phyloP scores from a whole-genome alignment of 2,329 filamentous ascomycete genomes.

The Aaosphaeria pasadenensis region DNA sequence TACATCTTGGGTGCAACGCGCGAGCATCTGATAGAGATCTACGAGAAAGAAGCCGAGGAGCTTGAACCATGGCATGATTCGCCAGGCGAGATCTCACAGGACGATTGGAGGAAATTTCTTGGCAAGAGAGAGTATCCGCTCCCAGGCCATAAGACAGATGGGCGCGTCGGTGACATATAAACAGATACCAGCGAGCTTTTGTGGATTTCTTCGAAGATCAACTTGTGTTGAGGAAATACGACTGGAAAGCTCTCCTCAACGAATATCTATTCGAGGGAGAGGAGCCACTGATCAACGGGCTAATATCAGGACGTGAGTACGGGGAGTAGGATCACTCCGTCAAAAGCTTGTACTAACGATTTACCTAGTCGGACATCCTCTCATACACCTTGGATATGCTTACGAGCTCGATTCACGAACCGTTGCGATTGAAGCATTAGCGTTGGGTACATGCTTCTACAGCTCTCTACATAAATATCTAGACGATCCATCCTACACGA shows the following conservation, averaged over 20 bases:
- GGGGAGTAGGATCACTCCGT: constrained; percentile 6
- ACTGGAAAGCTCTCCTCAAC: constrained; percentile 76
- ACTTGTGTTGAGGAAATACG: constrained; percentile 71
- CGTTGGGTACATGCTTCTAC: constrained; percentile 62
- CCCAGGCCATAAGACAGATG: background rate
- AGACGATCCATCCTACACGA: constrained; percentile 71
- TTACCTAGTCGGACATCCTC: constrained; percentile 72
- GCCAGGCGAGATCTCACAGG: constrained; percentile 75
- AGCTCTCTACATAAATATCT: constrained; percentile 58
- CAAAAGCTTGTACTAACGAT: background rate
- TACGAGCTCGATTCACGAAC: constrained; percentile 84
- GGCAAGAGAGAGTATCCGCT: constrained; percentile 63
- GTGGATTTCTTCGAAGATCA: constrained; percentile 96
- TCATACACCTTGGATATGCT: constrained; percentile 95
- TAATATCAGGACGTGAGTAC: constrained; percentile 72
- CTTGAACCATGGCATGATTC: constrained; percentile 81
- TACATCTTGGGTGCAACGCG: constrained; percentile 78
- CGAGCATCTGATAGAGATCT: constrained; percentile 73
- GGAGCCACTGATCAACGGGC: constrained; percentile 74
- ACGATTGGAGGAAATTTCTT: constrained; percentile 84
- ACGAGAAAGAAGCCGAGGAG: constrained; percentile 69
- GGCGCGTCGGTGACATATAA: background rate
- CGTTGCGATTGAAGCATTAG: constrained; percentile 83
- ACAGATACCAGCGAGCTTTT: constrained; percentile 79
- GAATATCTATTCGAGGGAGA: constrained; percentile 74